Evolutionary conservation across 2,329 filamentous ascomycete genomes (phyloP).

Genomic region (Fusarium neocosmosporiellum): DNA sequence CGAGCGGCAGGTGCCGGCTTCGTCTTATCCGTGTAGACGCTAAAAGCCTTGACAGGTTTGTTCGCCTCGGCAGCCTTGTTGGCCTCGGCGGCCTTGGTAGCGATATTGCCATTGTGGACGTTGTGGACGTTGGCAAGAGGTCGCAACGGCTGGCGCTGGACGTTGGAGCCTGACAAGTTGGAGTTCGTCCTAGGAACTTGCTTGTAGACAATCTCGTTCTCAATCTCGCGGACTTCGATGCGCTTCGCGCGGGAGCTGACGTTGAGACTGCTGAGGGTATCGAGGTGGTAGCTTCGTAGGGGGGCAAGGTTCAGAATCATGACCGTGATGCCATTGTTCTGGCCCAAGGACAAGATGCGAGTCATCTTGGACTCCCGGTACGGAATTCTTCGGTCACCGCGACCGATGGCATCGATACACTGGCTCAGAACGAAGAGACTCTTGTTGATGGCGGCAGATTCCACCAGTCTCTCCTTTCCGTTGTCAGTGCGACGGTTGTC

Average conservation of each 20-base stretch:
- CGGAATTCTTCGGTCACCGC: slow-evolving; percentile 80
- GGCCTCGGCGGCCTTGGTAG: slow-evolving; percentile 58
- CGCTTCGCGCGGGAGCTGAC: slow-evolving; percentile 96
- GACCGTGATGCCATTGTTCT: slow-evolving; percentile 94
- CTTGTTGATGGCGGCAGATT: slow-evolving; percentile 98
- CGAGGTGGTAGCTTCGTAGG: slow-evolving; percentile 90
- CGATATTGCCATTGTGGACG: slow-evolving; percentile 70
- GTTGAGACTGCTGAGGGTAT: slow-evolving; percentile 92
- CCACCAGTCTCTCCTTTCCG: slow-evolving; percentile 89
- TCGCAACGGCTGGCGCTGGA: slow-evolving; percentile 79
- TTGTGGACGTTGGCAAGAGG: slow-evolving; percentile 82
- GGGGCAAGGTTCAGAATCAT: slow-evolving; percentile 97
- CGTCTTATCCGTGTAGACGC: slow-evolving; percentile 83
- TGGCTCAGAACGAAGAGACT: slow-evolving; percentile 93
- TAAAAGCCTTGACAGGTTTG: slow-evolving; percentile 86
- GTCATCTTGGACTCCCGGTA: slow-evolving; percentile 99
- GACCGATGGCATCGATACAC: slow-evolving; percentile 93
- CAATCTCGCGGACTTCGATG: slow-evolving; percentile 94
- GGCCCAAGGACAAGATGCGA: slow-evolving; percentile 87
- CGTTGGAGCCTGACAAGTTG: slow-evolving; percentile 52
- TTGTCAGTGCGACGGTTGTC: slow-evolving; percentile 96
- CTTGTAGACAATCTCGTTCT: slow-evolving; percentile 93
- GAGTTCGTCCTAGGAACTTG: slow-evolving; percentile 70
- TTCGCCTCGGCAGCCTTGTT: slow-evolving; percentile 63
- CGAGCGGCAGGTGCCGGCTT: slow-evolving; percentile 56